Base-by-base conservation (phyloP, 163 green algal genomes). In the Chlorella variabilis region DNA sequence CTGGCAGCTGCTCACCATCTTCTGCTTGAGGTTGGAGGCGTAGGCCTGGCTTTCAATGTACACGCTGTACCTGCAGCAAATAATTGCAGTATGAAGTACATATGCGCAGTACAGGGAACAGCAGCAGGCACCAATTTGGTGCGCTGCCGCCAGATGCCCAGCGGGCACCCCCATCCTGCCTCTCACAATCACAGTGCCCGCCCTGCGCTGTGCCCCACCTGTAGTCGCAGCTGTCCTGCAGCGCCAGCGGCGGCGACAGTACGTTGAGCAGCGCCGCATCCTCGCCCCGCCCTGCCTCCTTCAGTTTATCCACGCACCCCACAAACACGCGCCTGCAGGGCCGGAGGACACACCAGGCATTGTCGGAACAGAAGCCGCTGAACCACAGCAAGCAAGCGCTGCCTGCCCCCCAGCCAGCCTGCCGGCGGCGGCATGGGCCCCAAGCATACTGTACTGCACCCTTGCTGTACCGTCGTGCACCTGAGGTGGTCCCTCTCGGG, bases 11-110 rank as follows among this genome's bases (percentile, higher is more conserved):
- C 83, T 83, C 15, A 76, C 81, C 68, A 91, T 56, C 81, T 91
- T 91, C 41, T 89, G 85, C 69, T 87, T 87, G 23, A 88, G 69
- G 58, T 91, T 91, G 48, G 63, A 84, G 11, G 71, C 87, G 80
- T 85, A 91, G 15, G 85, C 83, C 25, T 83, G 31, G 18, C 82
- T 82, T 78, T 91, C 87, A 21, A 91, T 81, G 77, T 90, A 87
- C 68, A 90, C 75, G 4, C 74, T 77, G 83, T 88, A 91, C 51
- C 87, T 88, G 80, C 63, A 61, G 23, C 15, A 27, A 25, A 41
- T 8, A 27, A 67, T 3, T 38, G 59, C 4, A 51, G 61, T 4
- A 9, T 9, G 63, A 9, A 33, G 59, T 39, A 15, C 15, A 54
- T 15, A 54, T 11, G 11, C 11, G 45, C 45, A 54, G 45, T 54